phyloP scores from a whole-genome alignment of 306 rosid species.

The Sophora flavescens region DNA sequence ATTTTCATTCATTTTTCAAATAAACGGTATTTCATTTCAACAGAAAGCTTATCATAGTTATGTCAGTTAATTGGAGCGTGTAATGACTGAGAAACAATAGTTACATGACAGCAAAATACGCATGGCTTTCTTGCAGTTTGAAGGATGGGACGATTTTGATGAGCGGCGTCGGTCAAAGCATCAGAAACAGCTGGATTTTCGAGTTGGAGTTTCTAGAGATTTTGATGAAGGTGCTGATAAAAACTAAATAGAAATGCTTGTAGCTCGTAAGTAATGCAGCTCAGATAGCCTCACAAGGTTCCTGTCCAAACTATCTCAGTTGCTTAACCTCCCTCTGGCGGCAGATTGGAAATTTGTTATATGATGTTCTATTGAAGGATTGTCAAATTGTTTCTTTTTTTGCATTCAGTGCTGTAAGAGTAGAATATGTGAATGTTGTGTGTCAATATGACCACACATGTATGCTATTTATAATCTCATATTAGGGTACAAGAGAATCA shows the following conservation, averaged over 20 bases:
- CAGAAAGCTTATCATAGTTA: constrained; percentile 16
- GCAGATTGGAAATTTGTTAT: constrained; percentile 19
- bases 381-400: no score
- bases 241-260: constrained; percentile 47
- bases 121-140: constrained; percentile 61
- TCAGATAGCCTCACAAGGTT: constrained; percentile 8
- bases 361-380: neutral
- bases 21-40: constrained; percentile 8
- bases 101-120: constrained; percentile 8
- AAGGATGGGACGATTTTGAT: constrained; percentile 92
- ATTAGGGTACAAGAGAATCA: no score
- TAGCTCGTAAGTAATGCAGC: neutral
- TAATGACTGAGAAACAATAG: constrained; percentile 13
- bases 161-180: constrained; percentile 77
- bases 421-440: no score
- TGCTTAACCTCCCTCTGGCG: constrained; percentile 7
- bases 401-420: no score
- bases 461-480: no score
- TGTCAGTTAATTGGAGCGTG: constrained; percentile 18
- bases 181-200: constrained; percentile 90
- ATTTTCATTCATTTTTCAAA: neutral
- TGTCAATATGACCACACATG: no score
- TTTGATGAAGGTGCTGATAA: constrained; percentile 98
- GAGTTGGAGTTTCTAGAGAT: constrained; percentile 69
- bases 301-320: neutral